Evolutionary conservation across 1,284 basidiomycete genomes (phyloP).

Genomic region (Melanopsichium pennsylvanicum): DNA sequence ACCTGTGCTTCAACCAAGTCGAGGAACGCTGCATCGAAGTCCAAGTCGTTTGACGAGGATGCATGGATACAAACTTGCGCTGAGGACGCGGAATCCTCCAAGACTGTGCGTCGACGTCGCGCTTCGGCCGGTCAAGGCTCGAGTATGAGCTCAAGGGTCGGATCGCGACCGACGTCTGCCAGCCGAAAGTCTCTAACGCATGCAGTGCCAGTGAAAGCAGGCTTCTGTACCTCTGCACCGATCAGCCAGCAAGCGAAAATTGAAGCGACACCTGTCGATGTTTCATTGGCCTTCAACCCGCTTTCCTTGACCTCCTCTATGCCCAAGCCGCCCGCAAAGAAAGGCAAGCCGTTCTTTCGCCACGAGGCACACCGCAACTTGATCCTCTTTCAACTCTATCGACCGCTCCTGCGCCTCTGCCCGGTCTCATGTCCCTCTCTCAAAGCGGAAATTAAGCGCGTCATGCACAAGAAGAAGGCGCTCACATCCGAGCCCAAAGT

Average conservation of each 20-base stretch:
- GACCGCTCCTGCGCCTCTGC: constrained; percentile 38
- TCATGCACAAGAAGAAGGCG: constrained; percentile 18
- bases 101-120: constrained; percentile 6
- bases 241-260: too few species aligned
- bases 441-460: constrained; percentile 8
- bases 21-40: constrained; percentile 4
- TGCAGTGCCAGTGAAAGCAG: constrained; percentile 12
- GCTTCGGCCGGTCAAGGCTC: neutral
- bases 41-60: constrained; percentile 23
- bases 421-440: constrained; percentile 16
- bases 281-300: neutral
- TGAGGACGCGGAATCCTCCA: constrained; percentile 20
- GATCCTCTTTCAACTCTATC: constrained; percentile 47
- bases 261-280: neutral
- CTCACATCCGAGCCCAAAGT: constrained; percentile 21
- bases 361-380: constrained; percentile 18
- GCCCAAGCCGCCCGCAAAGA: constrained; percentile 17
- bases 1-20: constrained; percentile 11
- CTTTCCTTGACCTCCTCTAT: constrained; percentile 7
- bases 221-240: constrained; percentile 6
- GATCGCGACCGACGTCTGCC: neutral
- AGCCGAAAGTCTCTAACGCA: constrained; percentile 1
- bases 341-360: constrained; percentile 41
- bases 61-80: constrained; percentile 44
- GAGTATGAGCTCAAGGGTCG: constrained; percentile 5